phyloP scores from a whole-genome alignment of 2,329 filamentous ascomycete genomes.

The Fusarium sp. region DNA sequence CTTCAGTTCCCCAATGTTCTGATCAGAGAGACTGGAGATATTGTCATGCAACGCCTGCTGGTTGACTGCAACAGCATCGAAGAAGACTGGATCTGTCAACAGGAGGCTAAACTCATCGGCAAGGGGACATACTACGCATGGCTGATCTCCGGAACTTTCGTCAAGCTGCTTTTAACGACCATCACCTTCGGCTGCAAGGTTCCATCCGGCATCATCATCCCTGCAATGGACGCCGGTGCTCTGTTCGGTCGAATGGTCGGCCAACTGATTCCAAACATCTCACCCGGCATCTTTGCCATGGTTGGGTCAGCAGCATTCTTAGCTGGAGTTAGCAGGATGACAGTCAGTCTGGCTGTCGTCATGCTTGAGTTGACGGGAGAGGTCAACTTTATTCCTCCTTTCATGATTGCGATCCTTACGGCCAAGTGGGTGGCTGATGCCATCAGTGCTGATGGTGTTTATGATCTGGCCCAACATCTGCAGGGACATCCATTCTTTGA shows the following conservation, averaged over 20 bases:
- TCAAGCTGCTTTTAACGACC: conserved; percentile 24
- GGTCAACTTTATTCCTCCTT: conserved; percentile 33
- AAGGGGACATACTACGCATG: conserved; percentile 26
- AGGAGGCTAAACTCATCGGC: conserved; percentile 8
- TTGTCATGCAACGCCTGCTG: conserved; percentile 23
- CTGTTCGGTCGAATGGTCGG: conserved; percentile 27
- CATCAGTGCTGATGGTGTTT: conserved; percentile 28
- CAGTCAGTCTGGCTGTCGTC: conserved; percentile 30
- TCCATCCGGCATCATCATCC: conserved; percentile 31
- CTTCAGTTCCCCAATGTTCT: conserved; percentile 22
- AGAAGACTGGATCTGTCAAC: conserved; percentile 26
- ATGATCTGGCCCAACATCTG: conserved; percentile 31
- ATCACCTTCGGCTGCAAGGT: conserved; percentile 35
- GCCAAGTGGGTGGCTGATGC: conserved; percentile 34
- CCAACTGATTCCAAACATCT: conserved; percentile 13
- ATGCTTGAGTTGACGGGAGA: conserved; percentile 31
- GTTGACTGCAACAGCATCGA: conserved; percentile 20
- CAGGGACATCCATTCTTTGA: conserved; percentile 29
- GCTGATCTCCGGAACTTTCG: conserved; percentile 18
- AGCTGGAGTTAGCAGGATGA: conserved; percentile 32
- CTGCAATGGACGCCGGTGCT: conserved; percentile 20
- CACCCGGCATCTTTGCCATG: conserved; percentile 32
- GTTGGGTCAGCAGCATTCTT: conserved; percentile 29
- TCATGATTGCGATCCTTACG: conserved; percentile 19
- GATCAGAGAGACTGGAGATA: conserved; percentile 29